phyloP scores from a whole-genome alignment of 1,284 basidiomycete genomes.

The Kwoniella shivajii region DNA sequence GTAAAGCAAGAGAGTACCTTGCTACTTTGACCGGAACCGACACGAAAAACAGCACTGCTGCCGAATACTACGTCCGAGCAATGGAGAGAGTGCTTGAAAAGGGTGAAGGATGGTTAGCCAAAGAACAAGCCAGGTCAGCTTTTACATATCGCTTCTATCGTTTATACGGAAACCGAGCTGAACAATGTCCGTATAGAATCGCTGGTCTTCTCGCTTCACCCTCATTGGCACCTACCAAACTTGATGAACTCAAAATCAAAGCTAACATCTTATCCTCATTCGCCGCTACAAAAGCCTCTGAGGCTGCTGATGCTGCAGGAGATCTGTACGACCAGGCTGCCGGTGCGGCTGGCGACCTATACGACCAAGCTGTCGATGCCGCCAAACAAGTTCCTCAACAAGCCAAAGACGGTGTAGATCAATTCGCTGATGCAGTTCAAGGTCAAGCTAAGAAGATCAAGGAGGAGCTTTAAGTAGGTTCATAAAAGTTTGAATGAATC shows the following conservation, averaged over 20 bases:
- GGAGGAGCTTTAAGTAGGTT: conserved; percentile 31
- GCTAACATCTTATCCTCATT: conserved; percentile 83
- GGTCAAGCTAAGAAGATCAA: conserved; percentile 31
- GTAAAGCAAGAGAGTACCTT: conserved; percentile 57
- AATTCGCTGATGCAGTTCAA: conserved; percentile 32
- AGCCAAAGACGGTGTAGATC: conserved; percentile 26
- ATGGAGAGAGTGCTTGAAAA: conserved; percentile 84
- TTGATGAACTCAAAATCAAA: conserved; percentile 93
- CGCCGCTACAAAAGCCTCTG: conserved; percentile 58
- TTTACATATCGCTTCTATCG: neutral
- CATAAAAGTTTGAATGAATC: neutral
- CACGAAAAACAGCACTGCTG: conserved; percentile 54
- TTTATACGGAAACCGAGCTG: neutral
- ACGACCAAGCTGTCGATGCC: conserved; percentile 24
- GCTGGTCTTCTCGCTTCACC: conserved; percentile 49
- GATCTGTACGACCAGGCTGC: conserved; percentile 25
- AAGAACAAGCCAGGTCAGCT: conserved; percentile 79
- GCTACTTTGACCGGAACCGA: conserved; percentile 32
- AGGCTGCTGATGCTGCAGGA: conserved; percentile 35
- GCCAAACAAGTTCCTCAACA: conserved; percentile 25
- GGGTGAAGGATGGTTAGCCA: conserved; percentile 75
- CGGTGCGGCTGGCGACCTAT: conserved; percentile 29
- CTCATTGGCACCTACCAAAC: conserved; percentile 69
- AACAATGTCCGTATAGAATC: conserved; percentile 30
- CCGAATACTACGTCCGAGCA: conserved; percentile 83